Evolutionary conservation across 2,329 filamentous ascomycete genomes (phyloP), one percentile per base, ranked within the genome.

Genomic region (Sarocladiaceae sp.): DNA sequence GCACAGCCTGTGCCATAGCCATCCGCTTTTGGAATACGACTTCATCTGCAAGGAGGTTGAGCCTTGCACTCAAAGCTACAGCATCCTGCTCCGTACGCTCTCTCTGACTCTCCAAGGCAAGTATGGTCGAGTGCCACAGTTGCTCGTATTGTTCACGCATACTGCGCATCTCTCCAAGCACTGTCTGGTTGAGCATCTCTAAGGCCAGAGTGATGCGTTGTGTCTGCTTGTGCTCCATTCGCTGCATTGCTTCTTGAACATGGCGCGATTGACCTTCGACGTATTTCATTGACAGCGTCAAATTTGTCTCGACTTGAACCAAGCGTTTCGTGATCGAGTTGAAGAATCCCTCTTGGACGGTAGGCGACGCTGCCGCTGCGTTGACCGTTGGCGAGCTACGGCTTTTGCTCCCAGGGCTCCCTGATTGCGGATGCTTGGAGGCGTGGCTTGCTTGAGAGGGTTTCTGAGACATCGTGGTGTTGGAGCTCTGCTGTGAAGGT

Each of bases 301-400:
- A 88, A 60, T 97, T 98, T 13, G 87, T 80, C 63, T 98, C 93
- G 6, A 97, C 80, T 54, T 90, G 82, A 51, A 91, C 87, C 4
- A 98, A 74, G 1, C 93, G 86, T 63, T 97, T 97, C 50, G 90
- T 88, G 7, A 97, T 84, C 3, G 89, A 88, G 62, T 97, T 97
- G 75, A 96, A 98, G 65, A 98, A 97, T 2, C 87, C 93, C 60
- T 98, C 93, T 62, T 98, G 93, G 1, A 94, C 93, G 0, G 90
- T 89, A 2, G 91, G 90, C 1, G 81, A 78, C 21, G 60, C 57
- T 3, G 55, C 41, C 3, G 59, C 44, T 5, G 58, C 53, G 7
- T 52, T 52, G 6, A 49, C 43, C 1, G 60, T 57, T n/a, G 54
- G 56, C 19, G 51, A 57, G 15, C 48, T 56, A 37, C 61, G 57